Percentiles rank a stretch among this genome's conserved stretches.
Conservation (phyloP, 2,329 filamentous ascomycete species). For the Ceratocystis smalleyi region DNA sequence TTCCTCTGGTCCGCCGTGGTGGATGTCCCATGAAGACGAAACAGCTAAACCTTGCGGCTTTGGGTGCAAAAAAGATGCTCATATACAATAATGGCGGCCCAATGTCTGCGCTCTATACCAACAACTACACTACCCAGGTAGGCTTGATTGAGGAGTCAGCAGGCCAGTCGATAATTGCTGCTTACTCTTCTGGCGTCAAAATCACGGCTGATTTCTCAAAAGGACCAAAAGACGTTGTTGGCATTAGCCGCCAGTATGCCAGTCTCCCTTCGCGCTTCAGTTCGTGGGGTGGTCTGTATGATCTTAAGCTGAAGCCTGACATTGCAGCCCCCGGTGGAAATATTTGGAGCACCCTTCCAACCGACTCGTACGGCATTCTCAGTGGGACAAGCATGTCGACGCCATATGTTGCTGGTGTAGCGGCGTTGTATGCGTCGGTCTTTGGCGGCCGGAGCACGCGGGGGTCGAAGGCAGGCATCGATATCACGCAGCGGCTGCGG, state of each 20-base stretch:
- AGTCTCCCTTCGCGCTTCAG: conserved; percentile 33
- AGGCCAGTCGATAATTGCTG: conserved; percentile 22
- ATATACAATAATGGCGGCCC: conserved; percentile 26
- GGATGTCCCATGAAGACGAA: conserved; percentile 23
- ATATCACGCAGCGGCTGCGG: conserved; percentile 12
- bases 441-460: conserved; percentile 28
- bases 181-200: conserved; percentile 20
- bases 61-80: conserved; percentile 22
- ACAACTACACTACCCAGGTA: conserved; percentile 12
- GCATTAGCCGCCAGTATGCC: conserved; percentile 21
- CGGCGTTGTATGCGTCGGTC: conserved; percentile 30
- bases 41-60: conserved; percentile 21
- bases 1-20: conserved; percentile 23
- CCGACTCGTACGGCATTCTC: conserved; percentile 30
- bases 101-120: conserved; percentile 9
- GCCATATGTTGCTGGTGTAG: conserved; percentile 38
- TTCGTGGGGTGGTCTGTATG: conserved; percentile 38
- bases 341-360: conserved; percentile 35
- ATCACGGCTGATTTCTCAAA: conserved; percentile 30
- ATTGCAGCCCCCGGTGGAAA: conserved; percentile 34
- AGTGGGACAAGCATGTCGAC: conserved; percentile 43
- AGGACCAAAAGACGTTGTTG: conserved; percentile 21
- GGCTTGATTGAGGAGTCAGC: conserved; percentile 18
- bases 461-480: conserved; percentile 20
- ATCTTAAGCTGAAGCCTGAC: conserved; percentile 36